Conservation (phyloP, 2,329 filamentous ascomycete species). For the Botrytis galanthina region DNA sequence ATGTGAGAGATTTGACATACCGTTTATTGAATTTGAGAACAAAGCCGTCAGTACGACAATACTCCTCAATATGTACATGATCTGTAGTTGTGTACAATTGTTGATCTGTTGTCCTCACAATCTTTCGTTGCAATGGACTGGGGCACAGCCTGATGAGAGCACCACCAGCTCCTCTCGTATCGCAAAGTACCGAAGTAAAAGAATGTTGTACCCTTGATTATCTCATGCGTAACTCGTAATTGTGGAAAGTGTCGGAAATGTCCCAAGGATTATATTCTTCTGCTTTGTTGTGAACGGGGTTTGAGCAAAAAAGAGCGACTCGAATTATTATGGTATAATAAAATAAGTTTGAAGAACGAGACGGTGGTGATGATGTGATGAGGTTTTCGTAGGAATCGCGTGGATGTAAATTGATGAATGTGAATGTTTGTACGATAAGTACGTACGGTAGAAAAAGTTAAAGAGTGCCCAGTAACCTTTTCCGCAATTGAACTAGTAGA, state of each 20-base stretch:
- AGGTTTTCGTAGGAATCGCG: not conserved
- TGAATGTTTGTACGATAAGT: not conserved
- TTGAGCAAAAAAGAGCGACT: not conserved
- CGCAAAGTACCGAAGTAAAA: not conserved
- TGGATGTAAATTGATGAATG: not conserved
- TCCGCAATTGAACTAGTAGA: not conserved
- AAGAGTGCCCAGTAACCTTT: not conserved
- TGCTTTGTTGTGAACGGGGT: not conserved
- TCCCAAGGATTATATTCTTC: not conserved
- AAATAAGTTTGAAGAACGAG: not conserved
- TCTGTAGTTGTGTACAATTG: constrained; percentile 18
- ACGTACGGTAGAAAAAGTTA: not conserved
- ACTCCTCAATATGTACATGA: constrained; percentile 32
- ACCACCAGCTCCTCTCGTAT: not conserved
- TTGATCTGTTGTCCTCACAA: constrained; percentile 8
- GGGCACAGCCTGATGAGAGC: constrained; percentile 4
- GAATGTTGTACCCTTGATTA: not conserved
- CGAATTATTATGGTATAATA: not conserved
- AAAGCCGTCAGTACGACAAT: constrained; percentile 30
- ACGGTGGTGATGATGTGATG: not conserved
- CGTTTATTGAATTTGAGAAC: constrained; percentile 26
- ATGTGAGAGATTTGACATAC: not conserved
- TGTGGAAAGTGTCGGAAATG: not conserved
- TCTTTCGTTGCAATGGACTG: constrained; percentile 7
- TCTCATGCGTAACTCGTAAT: not conserved